Evolutionary conservation across 1,284 basidiomycete species (phyloP).

Genomic region (Ustilago lituana): DNA sequence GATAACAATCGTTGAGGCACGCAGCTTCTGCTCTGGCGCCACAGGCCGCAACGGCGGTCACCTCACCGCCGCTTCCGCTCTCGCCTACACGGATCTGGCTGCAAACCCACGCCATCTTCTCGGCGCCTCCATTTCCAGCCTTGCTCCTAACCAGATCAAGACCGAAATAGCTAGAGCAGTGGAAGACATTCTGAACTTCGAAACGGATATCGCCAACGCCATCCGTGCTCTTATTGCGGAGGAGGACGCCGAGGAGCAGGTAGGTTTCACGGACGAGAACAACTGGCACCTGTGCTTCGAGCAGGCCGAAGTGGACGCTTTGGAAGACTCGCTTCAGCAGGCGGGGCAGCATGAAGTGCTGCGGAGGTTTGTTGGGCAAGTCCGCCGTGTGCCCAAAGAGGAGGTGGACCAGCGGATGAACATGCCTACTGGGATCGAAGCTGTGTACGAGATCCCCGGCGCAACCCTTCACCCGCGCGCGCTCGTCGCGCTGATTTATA

Average conservation of each 20-base stretch:
- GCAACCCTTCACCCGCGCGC: slow-evolving; percentile 46
- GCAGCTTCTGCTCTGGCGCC: slow-evolving; percentile 51
- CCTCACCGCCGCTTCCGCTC: slow-evolving; percentile 50
- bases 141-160: background rate
- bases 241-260: background rate
- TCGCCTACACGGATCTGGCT: slow-evolving; percentile 44
- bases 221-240: slow-evolving; percentile 28
- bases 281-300: slow-evolving; percentile 55
- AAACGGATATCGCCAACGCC: slow-evolving; percentile 18
- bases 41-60: slow-evolving; percentile 59
- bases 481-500: slow-evolving; percentile 36
- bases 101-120: slow-evolving; percentile 41
- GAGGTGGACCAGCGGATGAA: slow-evolving; percentile 38
- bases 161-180: slow-evolving; percentile 11
- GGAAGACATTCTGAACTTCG: slow-evolving; percentile 40
- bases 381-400: slow-evolving; percentile 26
- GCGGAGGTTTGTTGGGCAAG: slow-evolving; percentile 12
- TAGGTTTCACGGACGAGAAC: slow-evolving; percentile 24
- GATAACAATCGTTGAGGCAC: slow-evolving; percentile 46
- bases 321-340: slow-evolving; percentile 25
- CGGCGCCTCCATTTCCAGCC: background rate
- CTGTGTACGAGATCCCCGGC: slow-evolving; percentile 51
- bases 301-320: slow-evolving; percentile 33
- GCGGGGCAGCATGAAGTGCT: slow-evolving; percentile 26
- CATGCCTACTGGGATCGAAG: slow-evolving; percentile 14